These are phyloP conservation scores for Solanum tarapatanum DNA, from an alignment of 257 asterid genomes.

Conservation along the genomic window DNA sequence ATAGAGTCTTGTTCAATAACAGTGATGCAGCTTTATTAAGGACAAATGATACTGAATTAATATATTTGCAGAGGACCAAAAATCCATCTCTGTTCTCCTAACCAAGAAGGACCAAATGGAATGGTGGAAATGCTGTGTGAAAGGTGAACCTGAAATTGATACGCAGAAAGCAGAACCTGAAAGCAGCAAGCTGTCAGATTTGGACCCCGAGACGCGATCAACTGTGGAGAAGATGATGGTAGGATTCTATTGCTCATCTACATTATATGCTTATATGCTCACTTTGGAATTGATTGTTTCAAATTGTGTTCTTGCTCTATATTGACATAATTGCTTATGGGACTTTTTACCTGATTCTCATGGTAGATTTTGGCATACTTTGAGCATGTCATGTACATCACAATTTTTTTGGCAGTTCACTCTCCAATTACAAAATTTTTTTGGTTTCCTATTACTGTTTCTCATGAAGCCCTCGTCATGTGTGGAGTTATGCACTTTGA, in stretches of 20 bases:
- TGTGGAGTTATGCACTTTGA: not conserved
- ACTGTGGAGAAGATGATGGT: slow-evolving; percentile 95
- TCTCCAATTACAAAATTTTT: slow-evolving; percentile 14
- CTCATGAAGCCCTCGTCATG: not conserved
- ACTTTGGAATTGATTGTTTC: not conserved
- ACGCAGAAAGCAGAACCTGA: slow-evolving; percentile 86
- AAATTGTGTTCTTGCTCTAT: not conserved
- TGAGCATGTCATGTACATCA: slow-evolving; percentile 2
- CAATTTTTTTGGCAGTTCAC: not conserved
- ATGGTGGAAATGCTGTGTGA: slow-evolving; percentile 83
- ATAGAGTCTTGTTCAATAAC: not conserved
- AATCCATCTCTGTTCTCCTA: slow-evolving; percentile 53
- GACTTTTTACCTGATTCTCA: not conserved
- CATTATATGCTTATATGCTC: not conserved
- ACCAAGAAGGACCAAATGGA: slow-evolving; percentile 83
- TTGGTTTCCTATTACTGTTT: not conserved
- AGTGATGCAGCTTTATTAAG: not conserved
- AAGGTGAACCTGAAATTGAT: slow-evolving; percentile 84
- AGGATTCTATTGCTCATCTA: not conserved
- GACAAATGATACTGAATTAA: not conserved
- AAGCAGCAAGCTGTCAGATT: slow-evolving; percentile 52
- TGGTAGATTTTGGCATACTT: not conserved
- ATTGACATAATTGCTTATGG: not conserved
- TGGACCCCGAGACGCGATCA: slow-evolving; percentile 77
- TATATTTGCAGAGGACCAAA: slow-evolving; percentile 61